phyloP scores from a whole-genome alignment of 352 stramenopile species.

The Pythium volutum region DNA sequence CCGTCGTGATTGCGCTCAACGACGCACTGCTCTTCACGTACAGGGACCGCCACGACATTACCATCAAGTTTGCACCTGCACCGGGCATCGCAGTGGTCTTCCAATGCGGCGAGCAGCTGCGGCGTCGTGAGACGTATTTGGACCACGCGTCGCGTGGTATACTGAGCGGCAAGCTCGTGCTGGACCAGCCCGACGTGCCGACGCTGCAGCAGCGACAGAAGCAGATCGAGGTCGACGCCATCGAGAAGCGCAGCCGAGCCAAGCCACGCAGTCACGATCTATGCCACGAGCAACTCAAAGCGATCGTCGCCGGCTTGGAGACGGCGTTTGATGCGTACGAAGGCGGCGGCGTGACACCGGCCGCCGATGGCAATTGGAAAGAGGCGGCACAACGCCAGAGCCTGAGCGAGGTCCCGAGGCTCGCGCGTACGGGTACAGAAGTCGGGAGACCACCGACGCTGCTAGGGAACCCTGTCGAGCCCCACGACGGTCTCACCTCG shows the following conservation, averaged over 20 bases:
- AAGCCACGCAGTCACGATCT: conserved; percentile 71
- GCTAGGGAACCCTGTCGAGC: conserved; percentile 41
- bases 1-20: conserved; percentile 72
- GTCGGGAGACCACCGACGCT: conserved; percentile 48
- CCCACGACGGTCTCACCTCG: conserved; percentile 38
- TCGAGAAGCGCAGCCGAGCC: conserved; percentile 73
- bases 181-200: conserved; percentile 41
- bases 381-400: conserved; percentile 45
- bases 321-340: conserved; percentile 75
- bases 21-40: conserved; percentile 70
- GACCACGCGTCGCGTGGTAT: conserved; percentile 41
- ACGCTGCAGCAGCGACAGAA: conserved; percentile 73
- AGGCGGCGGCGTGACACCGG: conserved; percentile 55
- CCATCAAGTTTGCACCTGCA: conserved; percentile 54
- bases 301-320: conserved; percentile 63
- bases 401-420: conserved; percentile 59
- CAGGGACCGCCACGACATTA: conserved; percentile 56
- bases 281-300: conserved; percentile 49
- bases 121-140: conserved; percentile 70
- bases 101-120: conserved; percentile 63
- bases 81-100: conserved; percentile 65
- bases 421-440: conserved; percentile 59
- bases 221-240: conserved; percentile 55
- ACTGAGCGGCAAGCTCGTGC: conserved; percentile 53
- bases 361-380: conserved; percentile 58